Base-by-base conservation (phyloP, 106 monocot genomes). In the Alisma plantagoaquatica region DNA sequence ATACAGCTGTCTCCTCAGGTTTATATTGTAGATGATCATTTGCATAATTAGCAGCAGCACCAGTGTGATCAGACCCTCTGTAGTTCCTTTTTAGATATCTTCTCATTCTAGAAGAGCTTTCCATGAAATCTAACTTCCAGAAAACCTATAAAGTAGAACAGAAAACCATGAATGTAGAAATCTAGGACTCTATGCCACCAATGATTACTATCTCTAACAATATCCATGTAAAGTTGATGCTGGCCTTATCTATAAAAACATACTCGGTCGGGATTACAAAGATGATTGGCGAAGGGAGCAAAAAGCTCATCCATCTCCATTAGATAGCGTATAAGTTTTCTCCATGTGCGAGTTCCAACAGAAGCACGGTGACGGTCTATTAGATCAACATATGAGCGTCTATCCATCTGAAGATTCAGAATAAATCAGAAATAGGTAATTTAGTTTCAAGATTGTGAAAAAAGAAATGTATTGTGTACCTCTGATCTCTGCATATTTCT, bases 61-160 rank as follows among this genome's bases (percentile, higher is more conserved):
- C 75, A 17, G 78, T 68, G 80, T 82, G 81, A 21, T 78, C 73
- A 62, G 76, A 69, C 32, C 75, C 78, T 43, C 64, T 78, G 47
- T 82, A 90, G 41, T 82, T 77, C 46, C 82, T 85, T 64, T 84
- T 85, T 19, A 90, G 49, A 70, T 51, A 86, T 70, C 84, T 75
- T 82, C 98, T 81, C 90, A 98, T 98, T 66, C 98, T 75, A 18
- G 75, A 81, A 62, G 85, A 82, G 77, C 75, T 75, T 66, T 90
- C 85, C 20, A 65, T 72, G 33, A 74, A 57, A 64, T 98, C 85
- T 51, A 98, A 64, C 57, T 74, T 82, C 96, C 89, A 90, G 51
- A 85, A 85, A 28, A 72, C 55, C 98, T 98, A 71, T 31, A 48
- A 38, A 38, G 14, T 38, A 38, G 6, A 38, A 38, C 35, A 38